Conservation (phyloP, 768 basidiomycete genomes). For the Boletus insuetus region DNA sequence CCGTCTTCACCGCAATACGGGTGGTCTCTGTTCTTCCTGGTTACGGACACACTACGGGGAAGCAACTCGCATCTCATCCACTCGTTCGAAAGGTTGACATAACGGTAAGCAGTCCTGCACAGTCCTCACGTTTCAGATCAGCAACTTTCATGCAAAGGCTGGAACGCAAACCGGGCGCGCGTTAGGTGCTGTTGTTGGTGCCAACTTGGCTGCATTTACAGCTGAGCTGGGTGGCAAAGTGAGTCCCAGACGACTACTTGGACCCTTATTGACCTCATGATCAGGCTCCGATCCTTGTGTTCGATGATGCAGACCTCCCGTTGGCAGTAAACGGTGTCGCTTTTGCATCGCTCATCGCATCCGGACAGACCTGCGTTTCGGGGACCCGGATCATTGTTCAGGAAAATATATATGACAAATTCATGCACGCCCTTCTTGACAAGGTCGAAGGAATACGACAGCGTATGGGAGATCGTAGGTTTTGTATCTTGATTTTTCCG, state of each 20-base stretch:
- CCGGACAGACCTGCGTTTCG: slow-evolving; percentile 90
- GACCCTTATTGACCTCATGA: slow-evolving; percentile 1
- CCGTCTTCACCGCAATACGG: too few relatives aligned
- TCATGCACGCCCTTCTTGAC: slow-evolving; percentile 57
- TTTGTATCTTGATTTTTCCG: background rate
- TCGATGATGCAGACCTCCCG: slow-evolving; percentile 70
- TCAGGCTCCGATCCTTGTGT: slow-evolving; percentile 78
- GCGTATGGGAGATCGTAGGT: slow-evolving; percentile 80
- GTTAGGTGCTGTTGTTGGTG: slow-evolving; percentile 69
- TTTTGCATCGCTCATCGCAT: slow-evolving; percentile 82
- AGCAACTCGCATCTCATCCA: slow-evolving; percentile 60
- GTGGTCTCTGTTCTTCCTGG: slow-evolving; percentile 77
- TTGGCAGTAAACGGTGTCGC: slow-evolving; percentile 81
- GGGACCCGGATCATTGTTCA: slow-evolving; percentile 83
- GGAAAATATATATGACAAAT: slow-evolving; percentile 62
- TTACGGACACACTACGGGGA: slow-evolving; percentile 62
- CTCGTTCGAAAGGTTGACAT: slow-evolving; percentile 79
- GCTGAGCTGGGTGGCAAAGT: slow-evolving; percentile 89
- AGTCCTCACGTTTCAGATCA: background rate
- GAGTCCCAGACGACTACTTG: background rate
- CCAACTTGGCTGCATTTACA: slow-evolving; percentile 71
- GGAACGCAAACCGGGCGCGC: slow-evolving; percentile 76
- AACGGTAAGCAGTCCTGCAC: slow-evolving; percentile 49
- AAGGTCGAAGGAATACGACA: slow-evolving; percentile 60
- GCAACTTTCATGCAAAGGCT: slow-evolving; percentile 43